Evolutionary conservation across 768 basidiomycete genomes (phyloP).

Genomic region (Phaeotremella skinneri): DNA sequence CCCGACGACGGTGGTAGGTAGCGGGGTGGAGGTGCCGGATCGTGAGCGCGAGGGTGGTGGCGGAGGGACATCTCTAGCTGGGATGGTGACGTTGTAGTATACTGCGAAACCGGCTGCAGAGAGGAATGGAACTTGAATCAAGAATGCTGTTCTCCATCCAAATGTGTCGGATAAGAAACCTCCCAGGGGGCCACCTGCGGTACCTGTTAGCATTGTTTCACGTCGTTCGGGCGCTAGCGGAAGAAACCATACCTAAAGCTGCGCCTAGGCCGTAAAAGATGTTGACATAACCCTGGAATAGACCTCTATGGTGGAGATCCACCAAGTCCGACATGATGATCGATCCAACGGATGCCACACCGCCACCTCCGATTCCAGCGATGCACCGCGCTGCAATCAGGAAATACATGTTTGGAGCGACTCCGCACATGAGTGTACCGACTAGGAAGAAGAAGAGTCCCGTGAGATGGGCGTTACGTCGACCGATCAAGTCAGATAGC

Average conservation of each 20-base stretch:
- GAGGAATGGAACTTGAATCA: slow-evolving; percentile 34
- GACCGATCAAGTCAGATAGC: slow-evolving; percentile 34
- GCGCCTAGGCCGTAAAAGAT: slow-evolving; percentile 70
- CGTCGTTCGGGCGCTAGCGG: not conserved
- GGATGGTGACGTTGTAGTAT: slow-evolving; percentile 16
- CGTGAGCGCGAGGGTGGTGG: not conserved
- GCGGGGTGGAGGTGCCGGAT: not conserved
- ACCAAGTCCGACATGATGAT: slow-evolving; percentile 84
- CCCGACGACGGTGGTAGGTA: not conserved
- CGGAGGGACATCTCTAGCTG: slow-evolving; percentile 7
- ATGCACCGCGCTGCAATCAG: slow-evolving; percentile 33
- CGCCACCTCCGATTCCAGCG: slow-evolving; percentile 44
- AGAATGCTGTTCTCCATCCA: slow-evolving; percentile 64
- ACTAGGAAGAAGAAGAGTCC: slow-evolving; percentile 32
- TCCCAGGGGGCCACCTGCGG: slow-evolving; percentile 49
- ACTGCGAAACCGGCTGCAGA: slow-evolving; percentile 4
- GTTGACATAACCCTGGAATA: slow-evolving; percentile 70
- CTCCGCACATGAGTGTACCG: slow-evolving; percentile 34
- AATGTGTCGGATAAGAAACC: slow-evolving; percentile 68
- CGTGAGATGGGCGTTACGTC: slow-evolving; percentile 29
- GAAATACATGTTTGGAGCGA: slow-evolving; percentile 33
- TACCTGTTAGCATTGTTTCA: not conserved
- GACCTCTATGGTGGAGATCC: slow-evolving; percentile 78
- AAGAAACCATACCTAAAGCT: slow-evolving; percentile 34
- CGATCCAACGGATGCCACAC: slow-evolving; percentile 25